Base-by-base conservation (phyloP, 805 yeast genomes). In the Yamadazyma insecticola region DNA sequence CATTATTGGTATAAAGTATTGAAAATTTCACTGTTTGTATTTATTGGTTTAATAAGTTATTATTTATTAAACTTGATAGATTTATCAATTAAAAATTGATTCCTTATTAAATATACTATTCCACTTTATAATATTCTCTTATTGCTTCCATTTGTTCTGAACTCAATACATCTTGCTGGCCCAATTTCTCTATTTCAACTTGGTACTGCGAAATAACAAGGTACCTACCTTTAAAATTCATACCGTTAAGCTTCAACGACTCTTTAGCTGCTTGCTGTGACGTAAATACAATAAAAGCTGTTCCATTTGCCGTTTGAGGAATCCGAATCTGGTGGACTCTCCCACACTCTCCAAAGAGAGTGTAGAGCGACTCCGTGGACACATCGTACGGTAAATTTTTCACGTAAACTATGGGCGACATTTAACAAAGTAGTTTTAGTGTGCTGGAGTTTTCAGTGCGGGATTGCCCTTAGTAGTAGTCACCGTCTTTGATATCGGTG, bases 1-100 rank as follows among this genome's bases (percentile, higher is more conserved):
- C 74, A 70, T 39, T 71, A 74, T 53, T 60, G 76, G 51, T 60
- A 60, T 40, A 88, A 88, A 55, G 90, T 95, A 14, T 40, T 77
- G 24, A 67, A 74, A 32, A 70, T 85, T 29, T 74, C 89, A 5
- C 68, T 72, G 2, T 75, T 78, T 40, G 62, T 83, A 14, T 75
- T 81, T 39, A 50, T 70, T 18, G 85, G 80, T 0, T 63, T 85
- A 47, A 46, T 74, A 43, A 66, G 78, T 44, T 67, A 74, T 46
- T 74, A 73, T 45, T 55, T 65, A 18, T 50, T 65, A 47, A 56
- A 57, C 6, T 51, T 58, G 36, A 45, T 65, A 28, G 60, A 63
- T 39, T 37, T 62, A 26, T 51, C 61, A 20, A 48, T 59, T 28
- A 42, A 44, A 14, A 31, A 41, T 30, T 24, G 24, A 28, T 3